Evolutionary conservation across 2,329 filamentous ascomycete species (phyloP), one percentile per base, ranked within the genome.

Genomic region (Thielaviopsis populi): DNA sequence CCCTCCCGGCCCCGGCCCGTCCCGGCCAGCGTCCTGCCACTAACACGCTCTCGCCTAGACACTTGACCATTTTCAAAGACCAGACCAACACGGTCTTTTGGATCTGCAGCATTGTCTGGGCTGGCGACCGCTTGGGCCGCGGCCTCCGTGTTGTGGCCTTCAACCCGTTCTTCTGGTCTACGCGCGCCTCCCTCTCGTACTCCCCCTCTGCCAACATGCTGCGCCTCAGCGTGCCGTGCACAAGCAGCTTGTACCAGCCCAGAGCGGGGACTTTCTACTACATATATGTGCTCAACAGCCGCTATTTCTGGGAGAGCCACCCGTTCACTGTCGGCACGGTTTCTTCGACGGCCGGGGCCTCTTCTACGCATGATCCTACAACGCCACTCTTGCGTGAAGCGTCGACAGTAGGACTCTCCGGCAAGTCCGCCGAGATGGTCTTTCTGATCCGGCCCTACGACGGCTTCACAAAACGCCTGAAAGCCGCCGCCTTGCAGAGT

Each of bases 61-160:
- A 84, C 67, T 72, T 81, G 65, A 73, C 81, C n/a, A 79, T 82
- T 24, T 82, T 81, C 65, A 56, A 56, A 33, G 1, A 6, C 27
- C 50, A 30, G 8, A 22, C n/a, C 50, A 69, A 73, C 5, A 76
- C 76, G 22, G 71, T 75, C 58, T 83, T 77, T 65, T 83, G 78
- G 76, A 71, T 77, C 0, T 78, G 78, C 2, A 70, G 76, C 2
- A 70, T 71, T 11, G 73, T 83, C 33, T 83, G 81, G 81, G 60
- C 74, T 0, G 68, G 75, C 1, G 81, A 83, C 62, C 75, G 81
- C 1, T 59, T 76, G 7, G 63, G 80, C 0, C 76, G 82, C 0
- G 65, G 77, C 3, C 62, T 73, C 0, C 77, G 80, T 0, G 73
- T 77, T 22, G 46, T 75, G 3, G 69, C 71, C 1, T 77, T 77